Conservation (phyloP, 768 basidiomycete genomes). For the Xerocomellus amylosporus region DNA sequence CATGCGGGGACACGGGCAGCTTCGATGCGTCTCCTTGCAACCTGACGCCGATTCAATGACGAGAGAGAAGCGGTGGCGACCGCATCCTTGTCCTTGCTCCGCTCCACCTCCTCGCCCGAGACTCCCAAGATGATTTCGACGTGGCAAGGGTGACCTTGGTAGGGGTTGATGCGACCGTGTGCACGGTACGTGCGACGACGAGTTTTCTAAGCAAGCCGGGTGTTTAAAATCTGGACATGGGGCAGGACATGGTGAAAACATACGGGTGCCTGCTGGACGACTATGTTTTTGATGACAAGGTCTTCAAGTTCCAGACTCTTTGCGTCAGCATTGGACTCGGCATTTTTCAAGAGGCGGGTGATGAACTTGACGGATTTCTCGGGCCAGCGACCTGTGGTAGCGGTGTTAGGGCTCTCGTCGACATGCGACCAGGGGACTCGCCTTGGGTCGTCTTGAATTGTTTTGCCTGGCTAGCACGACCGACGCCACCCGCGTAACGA, state of each 20-base stretch:
- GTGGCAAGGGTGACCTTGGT: slow-evolving; percentile 97
- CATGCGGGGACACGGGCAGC: slow-evolving; percentile 52
- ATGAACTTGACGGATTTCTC: slow-evolving; percentile 98
- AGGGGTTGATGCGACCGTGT: slow-evolving; percentile 97
- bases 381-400: slow-evolving; percentile 90
- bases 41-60: slow-evolving; percentile 81
- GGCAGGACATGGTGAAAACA: slow-evolving; percentile 31
- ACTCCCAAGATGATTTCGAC: slow-evolving; percentile 91
- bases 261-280: slow-evolving; percentile 97
- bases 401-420: background rate
- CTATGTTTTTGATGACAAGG: slow-evolving; percentile 92
- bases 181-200: slow-evolving; percentile 99
- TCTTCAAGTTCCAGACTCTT: slow-evolving; percentile 95
- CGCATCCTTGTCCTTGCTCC: slow-evolving; percentile 78
- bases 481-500: slow-evolving; percentile 92
- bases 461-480: slow-evolving; percentile 91
- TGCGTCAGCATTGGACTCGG: slow-evolving; percentile 97
- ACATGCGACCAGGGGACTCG: slow-evolving; percentile 38
- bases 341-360: slow-evolving; percentile 93
- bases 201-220: slow-evolving; percentile 67
- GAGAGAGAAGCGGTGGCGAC: slow-evolving; percentile 48
- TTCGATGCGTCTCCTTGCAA: slow-evolving; percentile 85
- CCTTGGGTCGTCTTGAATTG: slow-evolving; percentile 97
- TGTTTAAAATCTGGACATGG: slow-evolving; percentile 1
- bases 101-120: slow-evolving; percentile 81